These are phyloP conservation scores for Angomonas deanei DNA, from an alignment of 208 protist genomes.

Conservation along the genomic window DNA sequence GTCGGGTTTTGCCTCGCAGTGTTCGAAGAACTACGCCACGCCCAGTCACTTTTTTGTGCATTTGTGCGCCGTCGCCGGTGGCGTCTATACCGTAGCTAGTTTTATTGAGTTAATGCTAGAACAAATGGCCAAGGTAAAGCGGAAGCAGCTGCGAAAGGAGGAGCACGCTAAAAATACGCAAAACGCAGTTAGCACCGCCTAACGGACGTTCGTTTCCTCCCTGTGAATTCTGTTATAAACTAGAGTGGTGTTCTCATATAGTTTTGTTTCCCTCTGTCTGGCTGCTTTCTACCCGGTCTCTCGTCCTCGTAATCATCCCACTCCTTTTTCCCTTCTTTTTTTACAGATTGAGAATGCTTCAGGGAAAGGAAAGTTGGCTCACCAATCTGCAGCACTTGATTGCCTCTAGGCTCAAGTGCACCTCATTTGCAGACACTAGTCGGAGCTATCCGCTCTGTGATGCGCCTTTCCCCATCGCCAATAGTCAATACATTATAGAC, in stretches of 20 bases:
- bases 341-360: background rate
- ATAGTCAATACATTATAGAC: conserved; percentile 70
- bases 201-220: background rate
- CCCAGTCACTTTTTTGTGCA: conserved; percentile 46
- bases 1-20: conserved; percentile 21
- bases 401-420: conserved; percentile 39
- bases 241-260: background rate
- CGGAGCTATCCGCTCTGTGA: conserved; percentile 24
- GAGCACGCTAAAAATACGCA: conserved; percentile 8
- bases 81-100: conserved; percentile 46
- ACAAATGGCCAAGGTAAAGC: conserved; percentile 8
- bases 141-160: conserved; percentile 2
- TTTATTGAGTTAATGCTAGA: conserved; percentile 29
- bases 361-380: conserved; percentile 46
- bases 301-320: background rate
- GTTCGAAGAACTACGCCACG: conserved; percentile 17
- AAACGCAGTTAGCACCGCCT: background rate
- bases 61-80: conserved; percentile 47
- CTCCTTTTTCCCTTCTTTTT: background rate
- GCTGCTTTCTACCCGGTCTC: conserved; percentile 1
- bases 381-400: conserved; percentile 53
- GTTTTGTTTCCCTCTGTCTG: conserved; percentile 11
- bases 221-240: background rate
- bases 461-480: conserved; percentile 48
- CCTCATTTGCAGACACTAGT: conserved; percentile 28